These are phyloP conservation scores for Micractinium sp. DNA, from an alignment of 139 green algal species.

Conservation along the genomic window DNA sequence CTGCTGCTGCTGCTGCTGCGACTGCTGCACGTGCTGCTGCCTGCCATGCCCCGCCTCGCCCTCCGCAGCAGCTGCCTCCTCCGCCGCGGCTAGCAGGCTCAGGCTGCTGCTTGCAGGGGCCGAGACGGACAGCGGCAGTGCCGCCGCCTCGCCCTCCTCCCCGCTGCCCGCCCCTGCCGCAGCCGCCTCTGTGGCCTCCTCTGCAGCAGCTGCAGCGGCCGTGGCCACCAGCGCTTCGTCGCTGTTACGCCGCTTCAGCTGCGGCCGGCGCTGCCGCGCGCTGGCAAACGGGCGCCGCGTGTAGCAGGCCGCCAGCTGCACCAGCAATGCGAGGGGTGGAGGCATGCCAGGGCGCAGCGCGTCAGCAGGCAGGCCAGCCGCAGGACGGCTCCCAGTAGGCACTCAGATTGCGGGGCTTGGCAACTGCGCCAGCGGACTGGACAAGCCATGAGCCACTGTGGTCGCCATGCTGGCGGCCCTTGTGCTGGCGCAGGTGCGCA, in stretches of 20 bases:
- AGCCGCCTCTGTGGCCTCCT: not conserved
- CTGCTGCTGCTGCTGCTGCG: not conserved
- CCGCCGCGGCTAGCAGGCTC: not conserved
- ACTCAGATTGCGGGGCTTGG: not conserved
- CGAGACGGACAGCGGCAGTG: not conserved
- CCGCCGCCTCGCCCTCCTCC: not conserved
- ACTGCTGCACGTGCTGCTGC: not conserved
- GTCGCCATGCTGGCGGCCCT: too few relatives aligned
- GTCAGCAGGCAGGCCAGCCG: not conserved
- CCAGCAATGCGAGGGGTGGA: not conserved
- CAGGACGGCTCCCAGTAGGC: too few relatives aligned
- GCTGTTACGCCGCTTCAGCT: slow-evolving; percentile 41
- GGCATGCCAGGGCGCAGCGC: not conserved
- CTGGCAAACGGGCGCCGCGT: not conserved
- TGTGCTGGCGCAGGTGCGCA: too few relatives aligned
- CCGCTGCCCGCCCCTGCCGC: not conserved
- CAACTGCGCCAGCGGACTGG: not conserved
- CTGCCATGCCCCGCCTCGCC: not conserved
- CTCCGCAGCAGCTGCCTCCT: not conserved
- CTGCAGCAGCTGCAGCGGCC: slow-evolving; percentile 11
- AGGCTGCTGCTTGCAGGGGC: not conserved
- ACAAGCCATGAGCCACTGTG: too few relatives aligned
- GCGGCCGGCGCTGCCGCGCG: not conserved
- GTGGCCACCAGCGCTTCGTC: not conserved
- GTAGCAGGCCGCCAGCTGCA: slow-evolving; percentile 47